phyloP scores from a whole-genome alignment of 2,329 filamentous ascomycete genomes.

The Botryotinia narcissicola region DNA sequence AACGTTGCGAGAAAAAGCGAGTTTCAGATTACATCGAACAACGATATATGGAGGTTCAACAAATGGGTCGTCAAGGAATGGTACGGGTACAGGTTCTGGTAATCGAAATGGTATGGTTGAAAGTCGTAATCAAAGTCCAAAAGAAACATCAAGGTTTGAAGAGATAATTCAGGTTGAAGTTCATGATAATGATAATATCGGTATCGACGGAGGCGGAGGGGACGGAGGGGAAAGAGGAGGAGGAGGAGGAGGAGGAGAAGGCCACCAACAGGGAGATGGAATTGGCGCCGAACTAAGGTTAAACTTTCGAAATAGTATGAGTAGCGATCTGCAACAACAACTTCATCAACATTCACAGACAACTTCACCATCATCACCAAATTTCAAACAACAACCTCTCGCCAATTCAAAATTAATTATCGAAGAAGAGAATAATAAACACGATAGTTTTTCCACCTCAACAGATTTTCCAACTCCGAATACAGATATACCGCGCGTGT shows the following conservation, averaged over 20 bases:
- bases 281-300: constrained; percentile 19
- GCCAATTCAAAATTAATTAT: constrained; percentile 3
- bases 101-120: constrained; percentile 7
- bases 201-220: not conserved
- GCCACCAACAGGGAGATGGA: not conserved
- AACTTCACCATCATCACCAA: not conserved
- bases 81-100: not conserved
- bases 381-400: constrained; percentile 5
- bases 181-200: not conserved
- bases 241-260: not conserved
- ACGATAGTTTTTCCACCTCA: constrained; percentile 33
- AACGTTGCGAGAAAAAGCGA: constrained; percentile 9
- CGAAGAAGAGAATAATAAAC: constrained; percentile 23
- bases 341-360: constrained; percentile 15
- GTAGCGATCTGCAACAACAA: constrained; percentile 22
- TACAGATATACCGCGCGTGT: constrained; percentile 33
- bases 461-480: constrained; percentile 36
- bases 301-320: constrained; percentile 16
- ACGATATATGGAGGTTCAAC: constrained; percentile 13
- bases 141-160: not conserved
- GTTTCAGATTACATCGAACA: constrained; percentile 7
- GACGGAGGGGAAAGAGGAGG: not conserved
- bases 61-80: constrained; percentile 14
- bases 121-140: not conserved
- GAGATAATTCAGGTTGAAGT: not conserved